Percentiles rank a stretch among this genome's conserved stretches.
Conservation (phyloP, 73 alveolate genomes). For the Blepharisma stoltei region DNA sequence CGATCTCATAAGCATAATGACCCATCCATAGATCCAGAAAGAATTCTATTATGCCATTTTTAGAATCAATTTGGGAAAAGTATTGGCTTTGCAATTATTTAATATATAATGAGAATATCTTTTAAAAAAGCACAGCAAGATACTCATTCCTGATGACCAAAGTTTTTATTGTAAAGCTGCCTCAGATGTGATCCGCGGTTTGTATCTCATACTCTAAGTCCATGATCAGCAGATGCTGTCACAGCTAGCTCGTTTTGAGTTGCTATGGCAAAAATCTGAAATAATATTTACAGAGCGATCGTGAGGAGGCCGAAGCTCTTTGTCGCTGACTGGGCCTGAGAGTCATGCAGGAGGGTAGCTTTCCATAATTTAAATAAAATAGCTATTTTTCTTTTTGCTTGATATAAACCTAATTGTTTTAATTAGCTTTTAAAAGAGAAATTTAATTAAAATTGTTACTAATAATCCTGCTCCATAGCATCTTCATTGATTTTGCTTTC, state of each 20-base stretch:
- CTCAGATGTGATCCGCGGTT: conserved; percentile 30
- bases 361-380: neutral
- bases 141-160: conserved; percentile 98
- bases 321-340: conserved; percentile 14
- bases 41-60: conserved; percentile 85
- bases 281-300: neutral
- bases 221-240: conserved; percentile 97
- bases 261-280: conserved; percentile 13
- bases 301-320: conserved; percentile 16
- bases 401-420: no score
- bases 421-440: no score
- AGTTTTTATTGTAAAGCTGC: conserved; percentile 80
- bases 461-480: no score
- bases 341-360: neutral
- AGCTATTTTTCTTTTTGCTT: no score
- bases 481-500: neutral
- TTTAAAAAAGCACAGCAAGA: conserved; percentile 79
- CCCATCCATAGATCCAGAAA: conserved; percentile 97
- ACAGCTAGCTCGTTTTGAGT: conserved; percentile 72
- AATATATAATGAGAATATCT: no score
- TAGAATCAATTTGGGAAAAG: no score
- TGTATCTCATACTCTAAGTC: conserved; percentile 58
- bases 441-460: no score
- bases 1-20: conserved; percentile 93
- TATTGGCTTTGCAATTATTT: no score